A percentile compares a stretch with the other conserved stretches of the same genome.
Evolutionary conservation across 768 basidiomycete species (phyloP).

Genomic region (Polyporus arcularius): DNA sequence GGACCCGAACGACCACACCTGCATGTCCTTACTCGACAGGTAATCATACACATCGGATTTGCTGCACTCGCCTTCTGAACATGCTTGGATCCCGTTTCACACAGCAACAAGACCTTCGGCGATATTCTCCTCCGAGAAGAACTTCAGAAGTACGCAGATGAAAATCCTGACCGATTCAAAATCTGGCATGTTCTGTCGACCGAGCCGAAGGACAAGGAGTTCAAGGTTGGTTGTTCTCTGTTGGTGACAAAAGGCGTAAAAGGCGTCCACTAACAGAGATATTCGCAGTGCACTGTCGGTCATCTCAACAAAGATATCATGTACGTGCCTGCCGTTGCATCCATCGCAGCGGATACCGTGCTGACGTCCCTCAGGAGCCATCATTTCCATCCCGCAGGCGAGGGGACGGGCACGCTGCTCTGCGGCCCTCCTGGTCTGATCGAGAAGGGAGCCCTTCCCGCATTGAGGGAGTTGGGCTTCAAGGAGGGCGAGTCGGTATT

Average conservation of each 20-base stretch:
- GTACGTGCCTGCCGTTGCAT: constrained; percentile 7
- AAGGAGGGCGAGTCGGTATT: constrained; percentile 24
- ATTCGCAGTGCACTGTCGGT: constrained; percentile 15
- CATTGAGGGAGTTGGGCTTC: constrained; percentile 24
- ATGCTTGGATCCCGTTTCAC: background rate
- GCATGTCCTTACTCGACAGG: constrained; percentile 24
- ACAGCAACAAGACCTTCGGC: constrained; percentile 25
- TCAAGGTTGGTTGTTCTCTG: constrained; percentile 3
- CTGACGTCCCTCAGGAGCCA: constrained; percentile 15
- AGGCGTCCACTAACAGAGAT: background rate
- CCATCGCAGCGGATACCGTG: no score
- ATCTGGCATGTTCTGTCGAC: constrained; percentile 22
- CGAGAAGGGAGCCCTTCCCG: constrained; percentile 24
- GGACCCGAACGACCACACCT: constrained; percentile 17
- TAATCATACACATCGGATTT: background rate
- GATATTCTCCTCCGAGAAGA: constrained; percentile 23
- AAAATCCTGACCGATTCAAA: constrained; percentile 19
- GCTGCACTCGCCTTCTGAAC: background rate
- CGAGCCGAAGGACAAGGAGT: constrained; percentile 9
- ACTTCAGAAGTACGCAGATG: constrained; percentile 22
- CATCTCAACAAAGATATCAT: constrained; percentile 18
- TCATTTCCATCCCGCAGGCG: constrained; percentile 20
- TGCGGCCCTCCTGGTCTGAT: constrained; percentile 26
- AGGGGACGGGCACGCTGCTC: constrained; percentile 14
- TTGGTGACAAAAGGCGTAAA: background rate